Percentiles rank a stretch among this genome's conserved stretches.
These are phyloP conservation scores for Helotiales sp. DNA, from an alignment of 2,329 filamentous ascomycete species.

Conservation along the genomic window DNA sequence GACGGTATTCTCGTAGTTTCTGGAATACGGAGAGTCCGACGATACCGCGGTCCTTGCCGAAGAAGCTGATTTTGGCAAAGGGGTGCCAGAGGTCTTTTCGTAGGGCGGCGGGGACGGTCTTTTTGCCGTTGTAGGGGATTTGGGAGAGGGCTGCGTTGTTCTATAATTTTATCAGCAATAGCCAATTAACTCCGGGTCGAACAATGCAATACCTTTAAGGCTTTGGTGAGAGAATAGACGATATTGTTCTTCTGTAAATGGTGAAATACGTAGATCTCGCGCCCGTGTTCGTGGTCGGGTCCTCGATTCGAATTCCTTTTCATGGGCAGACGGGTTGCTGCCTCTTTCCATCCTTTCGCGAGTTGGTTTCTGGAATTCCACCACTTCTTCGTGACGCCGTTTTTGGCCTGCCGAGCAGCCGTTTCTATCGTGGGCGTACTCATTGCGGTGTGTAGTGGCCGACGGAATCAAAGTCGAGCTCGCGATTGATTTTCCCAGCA, in stretches of 20 bases:
- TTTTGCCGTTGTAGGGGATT: constrained; percentile 67
- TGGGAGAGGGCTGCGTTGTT: constrained; percentile 53
- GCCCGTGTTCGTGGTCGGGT: constrained; percentile 33
- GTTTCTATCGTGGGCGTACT: constrained; percentile 14
- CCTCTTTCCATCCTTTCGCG: not conserved
- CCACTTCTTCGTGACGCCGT: not conserved
- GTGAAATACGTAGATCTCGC: constrained; percentile 40
- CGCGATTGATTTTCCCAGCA: not conserved
- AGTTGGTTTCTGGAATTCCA: not conserved
- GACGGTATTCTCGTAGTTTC: constrained; percentile 64
- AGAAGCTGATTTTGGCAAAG: constrained; percentile 60
- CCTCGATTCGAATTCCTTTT: constrained; percentile 1
- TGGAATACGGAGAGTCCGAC: constrained; percentile 61
- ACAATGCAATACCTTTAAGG: constrained; percentile 33
- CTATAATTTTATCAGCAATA: constrained; percentile 25
- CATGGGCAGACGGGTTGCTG: not conserved
- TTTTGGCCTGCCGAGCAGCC: constrained; percentile 13
- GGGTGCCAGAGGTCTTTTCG: constrained; percentile 69
- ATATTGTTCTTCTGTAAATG: constrained; percentile 42
- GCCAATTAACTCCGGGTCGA: not conserved
- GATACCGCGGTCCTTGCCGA: constrained; percentile 44
- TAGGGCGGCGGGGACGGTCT: constrained; percentile 60
- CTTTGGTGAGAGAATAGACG: constrained; percentile 40
- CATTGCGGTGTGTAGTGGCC: constrained; percentile 20
- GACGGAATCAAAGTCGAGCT: not conserved